Percentiles rank a stretch among this genome's conserved stretches.
Conservation (phyloP, 2,329 filamentous ascomycete species). For the Dactylellina drechsleri region DNA sequence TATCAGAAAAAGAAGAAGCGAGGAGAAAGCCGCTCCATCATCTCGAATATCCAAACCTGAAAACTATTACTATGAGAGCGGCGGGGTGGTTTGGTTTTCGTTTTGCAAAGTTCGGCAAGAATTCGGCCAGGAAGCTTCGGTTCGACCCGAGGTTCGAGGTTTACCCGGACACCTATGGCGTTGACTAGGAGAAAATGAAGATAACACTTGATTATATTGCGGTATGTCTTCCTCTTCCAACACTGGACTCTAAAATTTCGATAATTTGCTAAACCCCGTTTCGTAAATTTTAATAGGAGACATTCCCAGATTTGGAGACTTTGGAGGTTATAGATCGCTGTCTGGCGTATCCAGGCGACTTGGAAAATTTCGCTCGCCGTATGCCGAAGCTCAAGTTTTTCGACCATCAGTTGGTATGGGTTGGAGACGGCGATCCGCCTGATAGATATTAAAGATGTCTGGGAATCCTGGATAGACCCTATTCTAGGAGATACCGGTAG, state of each 20-base stretch:
- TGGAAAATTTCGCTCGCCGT: background rate
- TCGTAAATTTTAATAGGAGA: background rate
- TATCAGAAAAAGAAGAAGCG: background rate
- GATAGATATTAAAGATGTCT: too few species aligned
- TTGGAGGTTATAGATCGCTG: background rate
- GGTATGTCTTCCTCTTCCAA: background rate
- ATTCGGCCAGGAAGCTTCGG: background rate
- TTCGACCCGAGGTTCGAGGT: background rate
- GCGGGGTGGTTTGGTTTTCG: background rate
- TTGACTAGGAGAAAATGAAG: background rate
- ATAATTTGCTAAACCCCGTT: background rate
- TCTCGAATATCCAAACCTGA: background rate
- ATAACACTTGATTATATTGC: background rate
- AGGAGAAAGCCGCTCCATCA: background rate
- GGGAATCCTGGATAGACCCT: too few species aligned
- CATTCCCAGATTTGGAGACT: background rate
- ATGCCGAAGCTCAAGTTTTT: constrained; percentile 3
- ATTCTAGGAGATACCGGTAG: too few species aligned
- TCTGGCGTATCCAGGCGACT: constrained; percentile 10
- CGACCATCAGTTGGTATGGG: background rate
- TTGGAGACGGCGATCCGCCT: background rate
- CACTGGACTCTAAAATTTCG: background rate
- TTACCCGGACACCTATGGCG: constrained; percentile 9
- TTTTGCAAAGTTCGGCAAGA: constrained; percentile 8
- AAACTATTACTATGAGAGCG: background rate